Base-by-base conservation (phyloP, 495 filamentous ascomycete genomes). In the Letharia lupina region DNA sequence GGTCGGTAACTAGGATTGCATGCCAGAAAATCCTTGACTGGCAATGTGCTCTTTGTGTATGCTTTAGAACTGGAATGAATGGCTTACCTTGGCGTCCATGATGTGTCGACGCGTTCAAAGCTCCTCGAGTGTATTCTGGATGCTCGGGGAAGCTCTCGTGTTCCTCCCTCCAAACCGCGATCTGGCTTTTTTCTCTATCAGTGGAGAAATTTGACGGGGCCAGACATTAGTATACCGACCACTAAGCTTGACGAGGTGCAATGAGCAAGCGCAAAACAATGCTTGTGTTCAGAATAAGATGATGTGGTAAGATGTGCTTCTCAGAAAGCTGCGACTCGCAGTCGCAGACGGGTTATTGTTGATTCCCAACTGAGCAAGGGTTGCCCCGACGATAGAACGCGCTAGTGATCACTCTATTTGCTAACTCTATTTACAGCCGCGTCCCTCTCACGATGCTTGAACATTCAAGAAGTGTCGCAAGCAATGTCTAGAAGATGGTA, bases 51-150 rank as follows among this genome's bases (percentile, higher is more conserved):
- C 52, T 15, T 56, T 13, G 15, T 18, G 15, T 16, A 35, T 2
- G 13, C 15, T 8, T 16, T 35, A 35, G 18, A 35, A 16, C 1
- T 18, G 52, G 15, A 4, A 35, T 0, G 35, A 4, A 56, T 35
- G 13, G 3, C 71, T 65, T 75, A 78, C 76, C 70, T 77, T 78
- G 57, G 76, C 76, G 63, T 78, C 76, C 76, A 78, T 78, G 48
- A 67, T 74, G 64, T 33, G 5, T 28, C 33, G 45, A 65, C 62
- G 71, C 65, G 67, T 66, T 48, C 44, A 60, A 56, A 33, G 48
- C 41, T 61, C 23, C 44, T 66, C 63, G 33, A 56, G 62, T 52
- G 48, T 37, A 28, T 65, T 4, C 39, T 47, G 63, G 63, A 3
- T 39, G 18, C 37, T 45, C 42, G n/a, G 63, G 45, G 54, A 18